A percentile compares a stretch with the other conserved stretches of the same genome.
These are phyloP conservation scores for Backusella morwellensis DNA, from an alignment of 192 early-diverging fungal genomes.

Conservation along the genomic window DNA sequence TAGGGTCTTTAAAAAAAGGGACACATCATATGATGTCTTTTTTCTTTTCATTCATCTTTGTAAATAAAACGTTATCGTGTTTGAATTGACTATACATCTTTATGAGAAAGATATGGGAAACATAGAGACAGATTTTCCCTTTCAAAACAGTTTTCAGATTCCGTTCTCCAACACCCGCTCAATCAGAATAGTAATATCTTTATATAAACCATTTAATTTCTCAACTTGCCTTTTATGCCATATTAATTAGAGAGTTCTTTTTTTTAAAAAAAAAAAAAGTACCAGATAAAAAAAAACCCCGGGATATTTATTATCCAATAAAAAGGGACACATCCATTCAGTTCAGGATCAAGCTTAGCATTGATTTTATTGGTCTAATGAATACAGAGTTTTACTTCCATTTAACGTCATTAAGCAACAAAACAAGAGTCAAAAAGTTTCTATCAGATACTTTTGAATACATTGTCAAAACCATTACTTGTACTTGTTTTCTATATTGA, in stretches of 20 bases:
- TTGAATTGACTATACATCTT: too few relatives aligned
- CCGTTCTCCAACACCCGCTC: background rate
- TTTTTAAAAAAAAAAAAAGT: too few relatives aligned
- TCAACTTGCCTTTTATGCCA: background rate
- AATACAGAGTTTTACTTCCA: background rate
- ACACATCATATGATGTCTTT: too few relatives aligned
- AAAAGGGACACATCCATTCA: background rate
- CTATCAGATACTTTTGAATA: background rate
- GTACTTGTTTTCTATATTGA: background rate
- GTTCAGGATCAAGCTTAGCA: background rate
- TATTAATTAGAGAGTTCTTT: background rate
- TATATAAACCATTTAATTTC: slow-evolving; percentile 1
- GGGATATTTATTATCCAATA: slow-evolving; percentile 4
- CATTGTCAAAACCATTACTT: background rate
- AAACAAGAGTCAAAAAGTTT: background rate
- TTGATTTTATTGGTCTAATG: background rate
- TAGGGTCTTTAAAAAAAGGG: background rate
- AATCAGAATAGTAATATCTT: background rate
- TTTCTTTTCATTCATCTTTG: too few relatives aligned
- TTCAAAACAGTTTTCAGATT: background rate
- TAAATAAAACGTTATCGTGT: too few relatives aligned
- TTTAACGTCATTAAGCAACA: background rate
- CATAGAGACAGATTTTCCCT: background rate
- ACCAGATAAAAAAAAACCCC: too few relatives aligned
- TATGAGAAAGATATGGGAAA: too few relatives aligned